Conservation (phyloP, 768 basidiomycete species). For the Goffeauzyma gilvescens region DNA sequence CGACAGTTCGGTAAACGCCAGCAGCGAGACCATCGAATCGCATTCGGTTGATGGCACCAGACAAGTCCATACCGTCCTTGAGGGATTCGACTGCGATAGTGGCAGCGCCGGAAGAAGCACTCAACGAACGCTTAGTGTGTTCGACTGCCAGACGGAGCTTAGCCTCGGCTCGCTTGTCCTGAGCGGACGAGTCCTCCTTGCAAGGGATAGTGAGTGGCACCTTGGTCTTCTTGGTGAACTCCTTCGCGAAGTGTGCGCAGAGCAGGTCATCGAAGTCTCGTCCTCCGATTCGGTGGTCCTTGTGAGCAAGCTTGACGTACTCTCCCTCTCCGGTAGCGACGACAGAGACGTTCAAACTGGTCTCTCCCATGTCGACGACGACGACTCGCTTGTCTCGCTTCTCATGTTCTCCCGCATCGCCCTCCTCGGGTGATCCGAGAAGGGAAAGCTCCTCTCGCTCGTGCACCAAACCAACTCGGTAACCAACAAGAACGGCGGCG, state of each 20-base stretch:
- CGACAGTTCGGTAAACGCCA: slow-evolving; percentile 31
- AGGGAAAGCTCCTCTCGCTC: slow-evolving; percentile 29
- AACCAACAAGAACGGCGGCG: slow-evolving; percentile 47
- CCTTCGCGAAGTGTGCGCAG: slow-evolving; percentile 77
- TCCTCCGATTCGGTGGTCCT: slow-evolving; percentile 32
- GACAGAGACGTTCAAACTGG: slow-evolving; percentile 28
- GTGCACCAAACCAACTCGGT: slow-evolving; percentile 30
- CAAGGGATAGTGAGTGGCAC: slow-evolving; percentile 44
- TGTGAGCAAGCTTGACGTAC: slow-evolving; percentile 31
- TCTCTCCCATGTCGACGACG: slow-evolving; percentile 34
- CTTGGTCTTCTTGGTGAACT: slow-evolving; percentile 93
- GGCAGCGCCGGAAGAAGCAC: slow-evolving; percentile 67
- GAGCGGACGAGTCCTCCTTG: slow-evolving; percentile 39
- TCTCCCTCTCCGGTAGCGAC: slow-evolving; percentile 30
- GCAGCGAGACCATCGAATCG: slow-evolving; percentile 35
- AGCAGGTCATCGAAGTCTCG: slow-evolving; percentile 38
- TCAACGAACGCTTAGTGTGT: slow-evolving; percentile 81
- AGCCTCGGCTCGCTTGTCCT: slow-evolving; percentile 72
- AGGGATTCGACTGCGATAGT: slow-evolving; percentile 70
- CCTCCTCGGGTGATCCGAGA: slow-evolving; percentile 29
- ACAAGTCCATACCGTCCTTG: slow-evolving; percentile 82
- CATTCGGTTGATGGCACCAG: slow-evolving; percentile 41
- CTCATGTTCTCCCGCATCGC: slow-evolving; percentile 28
- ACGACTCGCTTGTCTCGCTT: slow-evolving; percentile 32
- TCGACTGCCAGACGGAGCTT: slow-evolving; percentile 83